These are phyloP conservation scores for Daedaleopsis nitida DNA, from an alignment of 768 basidiomycete species.

Conservation along the genomic window DNA sequence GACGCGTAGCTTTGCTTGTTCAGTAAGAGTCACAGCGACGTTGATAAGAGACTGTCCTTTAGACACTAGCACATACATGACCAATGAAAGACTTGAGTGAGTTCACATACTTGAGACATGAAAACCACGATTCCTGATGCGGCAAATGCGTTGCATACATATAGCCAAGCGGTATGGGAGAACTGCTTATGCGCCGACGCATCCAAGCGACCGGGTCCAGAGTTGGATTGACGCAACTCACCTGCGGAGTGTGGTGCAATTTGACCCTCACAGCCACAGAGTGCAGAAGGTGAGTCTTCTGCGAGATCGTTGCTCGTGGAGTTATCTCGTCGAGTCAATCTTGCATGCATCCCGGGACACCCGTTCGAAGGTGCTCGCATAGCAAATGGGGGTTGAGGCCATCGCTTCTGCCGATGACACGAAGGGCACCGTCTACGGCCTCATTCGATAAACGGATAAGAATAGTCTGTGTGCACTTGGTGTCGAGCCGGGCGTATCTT, in stretches of 20 bases:
- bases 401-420: conserved; percentile 11
- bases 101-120: no score
- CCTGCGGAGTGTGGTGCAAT: neutral
- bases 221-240: neutral
- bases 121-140: no score
- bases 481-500: neutral
- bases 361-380: neutral
- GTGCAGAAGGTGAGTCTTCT: neutral
- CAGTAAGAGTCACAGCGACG: no score
- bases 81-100: no score
- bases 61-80: no score
- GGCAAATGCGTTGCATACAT: no score
- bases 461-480: conserved; percentile 4
- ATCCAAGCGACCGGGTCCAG: no score
- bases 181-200: no score
- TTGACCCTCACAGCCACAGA: neutral
- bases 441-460: conserved; percentile 1
- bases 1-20: no score
- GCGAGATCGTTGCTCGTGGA: neutral
- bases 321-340: neutral
- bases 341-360: neutral
- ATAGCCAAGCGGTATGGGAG: no score
- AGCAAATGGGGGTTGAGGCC: neutral
- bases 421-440: neutral
- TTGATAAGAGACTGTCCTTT: no score